Conservation (phyloP, 2,329 filamentous ascomycete species). For the Aspergillus novofumigatus region DNA sequence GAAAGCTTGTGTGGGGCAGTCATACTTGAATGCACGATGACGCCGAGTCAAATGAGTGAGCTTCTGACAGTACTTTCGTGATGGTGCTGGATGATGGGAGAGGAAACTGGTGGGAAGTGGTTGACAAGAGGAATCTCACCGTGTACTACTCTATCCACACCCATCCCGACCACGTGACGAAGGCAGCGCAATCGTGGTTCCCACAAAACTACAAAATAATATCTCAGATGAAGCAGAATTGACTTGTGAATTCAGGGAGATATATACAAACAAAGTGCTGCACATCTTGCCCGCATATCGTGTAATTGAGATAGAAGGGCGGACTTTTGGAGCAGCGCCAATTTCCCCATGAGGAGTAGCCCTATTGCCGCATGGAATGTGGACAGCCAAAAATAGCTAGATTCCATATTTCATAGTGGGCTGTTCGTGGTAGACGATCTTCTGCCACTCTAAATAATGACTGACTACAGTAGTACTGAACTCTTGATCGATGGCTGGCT, state of each 20-base stretch:
- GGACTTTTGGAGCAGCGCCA: neutral
- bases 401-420: neutral
- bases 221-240: neutral
- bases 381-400: neutral
- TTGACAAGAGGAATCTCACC: neutral
- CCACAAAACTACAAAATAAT: neutral
- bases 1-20: neutral
- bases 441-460: neutral
- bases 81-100: neutral
- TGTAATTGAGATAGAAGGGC: neutral
- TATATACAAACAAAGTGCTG: neutral
- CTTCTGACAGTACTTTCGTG: neutral
- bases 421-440: neutral
- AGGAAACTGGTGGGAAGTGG: neutral
- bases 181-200: neutral
- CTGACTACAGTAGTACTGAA: neutral
- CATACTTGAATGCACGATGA: neutral
- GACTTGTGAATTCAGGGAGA: too few relatives aligned
- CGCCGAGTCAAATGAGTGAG: neutral
- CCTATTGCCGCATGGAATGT: neutral
- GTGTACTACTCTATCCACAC: neutral
- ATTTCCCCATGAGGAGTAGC: neutral
- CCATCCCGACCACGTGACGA: neutral
- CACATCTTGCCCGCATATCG: neutral
- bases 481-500: neutral